Percentiles rank a stretch among this genome's conserved stretches.
Evolutionary conservation across 495 filamentous ascomycete genomes (phyloP).

Genomic region (Geoglossum glabrum): DNA sequence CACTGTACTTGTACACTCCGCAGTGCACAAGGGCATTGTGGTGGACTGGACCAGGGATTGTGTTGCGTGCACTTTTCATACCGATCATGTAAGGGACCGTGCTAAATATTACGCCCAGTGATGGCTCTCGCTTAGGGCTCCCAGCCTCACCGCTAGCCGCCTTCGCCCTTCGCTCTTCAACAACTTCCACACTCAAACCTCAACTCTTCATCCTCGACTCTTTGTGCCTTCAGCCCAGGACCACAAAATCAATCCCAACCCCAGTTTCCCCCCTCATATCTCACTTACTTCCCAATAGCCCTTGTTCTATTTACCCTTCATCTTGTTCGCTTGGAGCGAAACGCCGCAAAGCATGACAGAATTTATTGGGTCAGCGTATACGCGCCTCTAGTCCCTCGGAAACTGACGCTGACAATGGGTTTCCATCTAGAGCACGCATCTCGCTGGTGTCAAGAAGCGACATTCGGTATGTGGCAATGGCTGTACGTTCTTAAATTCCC

Average conservation of each 20-base stretch:
- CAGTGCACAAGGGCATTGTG: not conserved
- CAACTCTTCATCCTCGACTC: not conserved
- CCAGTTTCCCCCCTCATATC: not conserved
- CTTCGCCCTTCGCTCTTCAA: not conserved
- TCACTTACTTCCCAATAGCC: not conserved
- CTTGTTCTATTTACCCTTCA: slow-evolving; percentile 2
- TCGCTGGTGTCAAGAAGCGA: slow-evolving; percentile 92
- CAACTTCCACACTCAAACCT: not conserved
- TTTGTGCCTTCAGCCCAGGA: not conserved
- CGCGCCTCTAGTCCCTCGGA: slow-evolving; percentile 5
- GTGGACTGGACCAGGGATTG: not conserved
- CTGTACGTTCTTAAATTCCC: not conserved
- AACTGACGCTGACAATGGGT: slow-evolving; percentile 10
- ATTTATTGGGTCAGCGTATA: slow-evolving; percentile 34
- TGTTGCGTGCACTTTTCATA: not conserved
- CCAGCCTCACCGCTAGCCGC: not conserved
- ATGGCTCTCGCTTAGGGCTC: not conserved
- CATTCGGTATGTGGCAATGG: slow-evolving; percentile 48
- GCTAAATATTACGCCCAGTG: slow-evolving; percentile 4
- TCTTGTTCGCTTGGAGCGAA: slow-evolving; percentile 5
- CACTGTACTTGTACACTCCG: no score
- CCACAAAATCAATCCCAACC: not conserved
- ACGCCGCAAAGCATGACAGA: slow-evolving; percentile 29
- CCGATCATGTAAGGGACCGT: not conserved
- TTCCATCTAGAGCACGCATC: slow-evolving; percentile 41